Evolutionary conservation across 2,329 filamentous ascomycete genomes (phyloP), one percentile per base, ranked within the genome.

Genomic region (Leptosphaerulina australis): DNA sequence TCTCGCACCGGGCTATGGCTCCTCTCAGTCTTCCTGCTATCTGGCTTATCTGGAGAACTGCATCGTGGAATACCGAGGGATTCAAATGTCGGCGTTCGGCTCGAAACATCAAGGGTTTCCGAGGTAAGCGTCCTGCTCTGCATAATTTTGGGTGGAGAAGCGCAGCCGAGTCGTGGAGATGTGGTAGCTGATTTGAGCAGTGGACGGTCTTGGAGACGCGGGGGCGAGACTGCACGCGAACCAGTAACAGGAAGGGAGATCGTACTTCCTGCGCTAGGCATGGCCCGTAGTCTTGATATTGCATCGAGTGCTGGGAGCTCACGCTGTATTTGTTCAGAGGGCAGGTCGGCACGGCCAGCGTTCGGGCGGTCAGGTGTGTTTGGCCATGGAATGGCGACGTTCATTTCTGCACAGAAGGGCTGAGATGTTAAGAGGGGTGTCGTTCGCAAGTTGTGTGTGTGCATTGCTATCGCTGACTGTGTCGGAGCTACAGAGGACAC

Each of bases 161-260:
- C 21, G 10, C 21, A 44, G 30, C 29, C 20, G 5, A 43, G 48
- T 3, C 36, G 48, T 12, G 38, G 46, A 4, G 33, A 33, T 1
- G 26, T 3, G 4, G 7, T 25, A 0, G 22, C 41, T 20, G 29
- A 21, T 6, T 21, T 25, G 30, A 51, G 41, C 9, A 51, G 25
- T 2, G 48, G 48, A 5, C 48, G 48, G 31, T 51, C 48, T 5
- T 45, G 37, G 3, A 51, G 37, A 3, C 48, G 48, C 0, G 48
- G 48, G 1, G 48, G 48, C 11, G 48, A 51, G 15, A 36, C n/a
- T 2, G 36, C 44, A 29, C 51, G 55, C 3, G 53, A 44, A 9
- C 63, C 64, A 26, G 63, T 58, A 2, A 67, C 50, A 0, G 68
- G 67, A 3, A 70, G 58, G 12, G 53, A 60, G 2, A 62, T 50